Conservation (phyloP, 2,329 filamentous ascomycete genomes). For the Monilinia polystroma region DNA sequence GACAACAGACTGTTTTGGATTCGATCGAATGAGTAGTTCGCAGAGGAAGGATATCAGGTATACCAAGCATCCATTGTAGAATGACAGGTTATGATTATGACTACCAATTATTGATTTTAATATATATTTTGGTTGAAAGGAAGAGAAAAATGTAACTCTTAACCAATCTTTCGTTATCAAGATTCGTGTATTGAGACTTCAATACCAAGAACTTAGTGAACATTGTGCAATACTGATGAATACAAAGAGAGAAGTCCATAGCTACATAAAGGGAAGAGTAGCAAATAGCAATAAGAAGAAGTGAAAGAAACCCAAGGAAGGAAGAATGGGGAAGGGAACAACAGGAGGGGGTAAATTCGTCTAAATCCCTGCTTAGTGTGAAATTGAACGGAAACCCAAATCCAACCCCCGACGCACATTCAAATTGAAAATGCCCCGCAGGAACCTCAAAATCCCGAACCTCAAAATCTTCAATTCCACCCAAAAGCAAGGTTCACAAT, state of each 20-base stretch:
- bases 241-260: background rate
- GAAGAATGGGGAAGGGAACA: too few relatives aligned
- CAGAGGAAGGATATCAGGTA: background rate
- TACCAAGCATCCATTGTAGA: background rate
- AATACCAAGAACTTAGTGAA: background rate
- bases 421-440: conserved; percentile 22
- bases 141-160: background rate
- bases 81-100: background rate
- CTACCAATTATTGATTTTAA: background rate
- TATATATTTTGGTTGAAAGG: background rate
- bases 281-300: too few relatives aligned
- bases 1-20: background rate
- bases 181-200: background rate
- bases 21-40: background rate
- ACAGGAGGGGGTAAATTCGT: background rate
- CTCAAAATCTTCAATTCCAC: conserved; percentile 18
- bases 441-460: background rate
- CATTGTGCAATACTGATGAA: background rate
- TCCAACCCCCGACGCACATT: conserved; percentile 13
- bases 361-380: conserved; percentile 18
- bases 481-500: conserved; percentile 1
- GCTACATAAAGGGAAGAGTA: background rate
- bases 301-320: background rate
- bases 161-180: too few relatives aligned
- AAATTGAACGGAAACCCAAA: conserved; percentile 5